Conservation (phyloP, 2,329 filamentous ascomycete genomes). For the Ascochyta pisi region DNA sequence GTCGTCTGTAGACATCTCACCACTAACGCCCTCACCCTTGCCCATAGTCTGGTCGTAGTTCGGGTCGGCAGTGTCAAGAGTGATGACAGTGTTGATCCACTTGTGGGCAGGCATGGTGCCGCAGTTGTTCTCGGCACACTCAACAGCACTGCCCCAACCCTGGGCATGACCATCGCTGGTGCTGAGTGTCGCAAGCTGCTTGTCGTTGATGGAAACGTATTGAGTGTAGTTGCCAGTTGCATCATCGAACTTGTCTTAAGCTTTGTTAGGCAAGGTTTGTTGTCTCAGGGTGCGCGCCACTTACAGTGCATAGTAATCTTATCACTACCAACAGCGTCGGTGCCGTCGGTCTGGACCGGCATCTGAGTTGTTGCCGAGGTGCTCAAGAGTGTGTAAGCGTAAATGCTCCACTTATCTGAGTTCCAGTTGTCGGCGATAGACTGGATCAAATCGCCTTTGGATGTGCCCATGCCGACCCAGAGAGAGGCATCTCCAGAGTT, state of each 20-base stretch:
- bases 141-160: conserved; percentile 55
- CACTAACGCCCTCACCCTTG: conserved; percentile 51
- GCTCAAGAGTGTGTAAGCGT: conserved; percentile 52
- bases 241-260: conserved; percentile 50
- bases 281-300: background rate
- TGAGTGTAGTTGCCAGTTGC: conserved; percentile 52
- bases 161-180: conserved; percentile 53
- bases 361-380: conserved; percentile 42
- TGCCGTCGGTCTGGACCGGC: conserved; percentile 42
- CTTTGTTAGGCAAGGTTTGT: background rate
- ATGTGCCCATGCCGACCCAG: conserved; percentile 61
- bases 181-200: conserved; percentile 53
- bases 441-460: conserved; percentile 58
- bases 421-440: conserved; percentile 48
- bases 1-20: conserved; percentile 51
- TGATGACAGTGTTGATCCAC: conserved; percentile 53
- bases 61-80: conserved; percentile 44
- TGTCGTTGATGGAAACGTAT: conserved; percentile 48
- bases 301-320: conserved; percentile 53
- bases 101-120: conserved; percentile 51
- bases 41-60: conserved; percentile 50
- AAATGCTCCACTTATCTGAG: conserved; percentile 52
- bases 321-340: conserved; percentile 35
- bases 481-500: conserved; percentile 49
- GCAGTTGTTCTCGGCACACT: conserved; percentile 51